These are phyloP conservation scores for Colletotrichum phormii DNA, from an alignment of 2,329 filamentous ascomycete genomes.

Conservation along the genomic window DNA sequence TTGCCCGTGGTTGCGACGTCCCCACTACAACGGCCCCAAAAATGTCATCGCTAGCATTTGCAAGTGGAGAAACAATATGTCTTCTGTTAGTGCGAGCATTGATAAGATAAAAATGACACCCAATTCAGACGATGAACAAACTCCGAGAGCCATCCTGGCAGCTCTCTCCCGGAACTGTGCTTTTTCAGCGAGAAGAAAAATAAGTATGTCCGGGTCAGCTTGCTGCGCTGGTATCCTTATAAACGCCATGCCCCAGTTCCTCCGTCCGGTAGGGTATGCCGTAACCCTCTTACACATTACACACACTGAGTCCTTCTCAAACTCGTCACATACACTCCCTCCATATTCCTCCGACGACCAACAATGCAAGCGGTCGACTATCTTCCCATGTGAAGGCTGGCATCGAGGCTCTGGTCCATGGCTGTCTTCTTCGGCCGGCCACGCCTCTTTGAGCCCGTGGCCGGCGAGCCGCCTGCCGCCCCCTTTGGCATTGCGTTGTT, in stretches of 20 bases:
- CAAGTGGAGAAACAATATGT: slow-evolving; percentile 3
- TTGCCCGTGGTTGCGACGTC: slow-evolving; percentile 19
- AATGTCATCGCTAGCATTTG: slow-evolving; percentile 17
- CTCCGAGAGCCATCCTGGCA: slow-evolving; percentile 24
- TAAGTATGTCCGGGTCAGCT: slow-evolving; percentile 4
- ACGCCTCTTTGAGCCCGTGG: slow-evolving; percentile 29
- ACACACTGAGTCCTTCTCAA: not conserved
- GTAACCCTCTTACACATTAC: not conserved
- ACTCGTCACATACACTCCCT: not conserved
- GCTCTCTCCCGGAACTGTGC: slow-evolving; percentile 18
- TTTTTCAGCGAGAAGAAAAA: slow-evolving; percentile 24
- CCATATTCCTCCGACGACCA: too few species aligned
- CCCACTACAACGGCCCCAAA: not conserved
- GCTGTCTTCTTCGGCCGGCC: slow-evolving; percentile 35
- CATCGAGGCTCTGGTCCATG: slow-evolving; percentile 27
- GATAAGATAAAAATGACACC: not conserved
- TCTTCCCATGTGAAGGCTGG: slow-evolving; percentile 31
- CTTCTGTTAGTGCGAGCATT: slow-evolving; percentile 26
- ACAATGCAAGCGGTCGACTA: not conserved
- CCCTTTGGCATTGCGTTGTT: slow-evolving; percentile 20
- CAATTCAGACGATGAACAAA: slow-evolving; percentile 10
- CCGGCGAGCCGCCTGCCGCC: slow-evolving; percentile 20
- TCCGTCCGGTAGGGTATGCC: slow-evolving; percentile 10
- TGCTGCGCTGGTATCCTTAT: not conserved
- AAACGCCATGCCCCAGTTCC: slow-evolving; percentile 28